Evolutionary conservation across 306 rosid species (phyloP), one percentile per base, ranked within the genome.

Genomic region (Hippophae tibetana): DNA sequence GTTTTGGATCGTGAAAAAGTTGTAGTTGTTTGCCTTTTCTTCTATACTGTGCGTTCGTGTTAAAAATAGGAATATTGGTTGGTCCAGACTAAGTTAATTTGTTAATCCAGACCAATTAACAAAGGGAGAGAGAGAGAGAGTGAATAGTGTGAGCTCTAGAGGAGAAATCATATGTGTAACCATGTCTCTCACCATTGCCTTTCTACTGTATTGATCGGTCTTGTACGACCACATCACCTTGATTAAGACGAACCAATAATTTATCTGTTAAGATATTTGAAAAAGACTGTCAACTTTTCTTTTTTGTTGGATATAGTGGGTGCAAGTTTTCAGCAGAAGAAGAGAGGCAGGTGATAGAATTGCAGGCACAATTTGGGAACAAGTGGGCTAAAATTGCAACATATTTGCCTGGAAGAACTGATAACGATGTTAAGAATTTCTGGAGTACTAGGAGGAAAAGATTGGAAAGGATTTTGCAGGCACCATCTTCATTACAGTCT

Each of bases 311-410:
- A 48, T 13, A 12, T 13, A 80, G 86, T 18, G 89, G 94, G 0
- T 73, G 84, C 81, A 82, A 80, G 74, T 80, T 86, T 78, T 62
- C 84, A 8, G 69, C 52, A 9, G 86, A 82, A 60, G 94, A 86
- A 27, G 89, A 78, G 63, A 78, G 79, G 56, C 8, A 66, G 78
- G 86, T 78, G 64, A 69, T 86, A 56, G 86, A 86, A 18, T 64
- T 86, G 13, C 94, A 86, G 53, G 78, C 69, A 9, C 57, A 78
- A 42, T 69, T 78, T 43, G 94, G 94, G 63, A 86, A 86, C 81
- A 86, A 74, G 52, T 86, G 94, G 85, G 83, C 86, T 1, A 78
- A 80, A 64, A 82, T 86, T 3, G 84, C 94, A 0, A 67, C 83
- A 0, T 74, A 76, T 72, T 70, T 86, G 71, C 58, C 50, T 7